Evolutionary conservation across 2,329 filamentous ascomycete species (phyloP).

Genomic region (Talaromyces sp.): DNA sequence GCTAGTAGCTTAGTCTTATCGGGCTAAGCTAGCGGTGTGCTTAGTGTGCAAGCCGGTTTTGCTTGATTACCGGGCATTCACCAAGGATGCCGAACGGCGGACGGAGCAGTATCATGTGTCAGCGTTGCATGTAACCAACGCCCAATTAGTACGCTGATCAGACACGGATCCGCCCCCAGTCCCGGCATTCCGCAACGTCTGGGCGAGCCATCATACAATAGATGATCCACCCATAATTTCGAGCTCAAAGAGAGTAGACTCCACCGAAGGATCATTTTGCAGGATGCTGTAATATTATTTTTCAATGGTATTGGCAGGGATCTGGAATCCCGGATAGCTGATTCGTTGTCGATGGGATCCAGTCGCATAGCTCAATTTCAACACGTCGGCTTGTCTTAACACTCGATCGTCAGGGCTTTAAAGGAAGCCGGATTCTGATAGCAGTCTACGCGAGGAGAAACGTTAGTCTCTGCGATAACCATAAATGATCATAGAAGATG

Average conservation of each 20-base stretch:
- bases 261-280: constrained; percentile 10
- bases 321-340: background rate
- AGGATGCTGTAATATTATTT: background rate
- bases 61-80: background rate
- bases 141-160: constrained; percentile 2
- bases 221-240: background rate
- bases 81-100: background rate
- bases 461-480: constrained; percentile 19
- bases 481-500: constrained; percentile 5
- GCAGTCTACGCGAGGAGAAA: constrained; percentile 44
- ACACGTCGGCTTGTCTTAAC: constrained; percentile 4
- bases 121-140: constrained; percentile 5
- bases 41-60: background rate
- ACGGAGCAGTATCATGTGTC: constrained; percentile 7
- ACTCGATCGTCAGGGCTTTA: constrained; percentile 26
- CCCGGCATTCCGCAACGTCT: background rate
- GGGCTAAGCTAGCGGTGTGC: background rate
- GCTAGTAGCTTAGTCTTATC: constrained; percentile 1
- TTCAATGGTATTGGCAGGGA: background rate
- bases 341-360: constrained; percentile 5
- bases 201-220: background rate
- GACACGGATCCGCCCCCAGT: background rate
- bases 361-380: background rate
- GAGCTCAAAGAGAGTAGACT: constrained; percentile 6
- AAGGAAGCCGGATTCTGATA: constrained; percentile 49